Base-by-base conservation (phyloP, 2,329 filamentous ascomycete genomes). In the Fonsecaea monophora region DNA sequence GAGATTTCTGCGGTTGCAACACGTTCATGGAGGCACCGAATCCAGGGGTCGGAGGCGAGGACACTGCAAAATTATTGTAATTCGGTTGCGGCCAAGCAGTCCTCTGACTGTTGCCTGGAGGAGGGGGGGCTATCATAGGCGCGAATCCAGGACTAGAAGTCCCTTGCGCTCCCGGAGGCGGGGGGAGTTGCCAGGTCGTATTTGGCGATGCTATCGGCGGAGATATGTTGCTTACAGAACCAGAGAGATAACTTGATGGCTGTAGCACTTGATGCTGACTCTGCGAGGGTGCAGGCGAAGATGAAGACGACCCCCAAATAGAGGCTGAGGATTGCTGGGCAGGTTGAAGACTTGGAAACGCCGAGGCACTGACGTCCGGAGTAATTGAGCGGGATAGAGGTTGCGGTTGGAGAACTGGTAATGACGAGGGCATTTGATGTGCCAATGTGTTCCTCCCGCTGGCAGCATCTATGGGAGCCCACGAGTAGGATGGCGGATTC, bases 341-440 rank as follows among this genome's bases (percentile, higher is more conserved):
- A 40, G 82, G 82, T 57, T 81, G 76, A 34, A 84, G 75, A n/a
- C 80, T 75, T n/a, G 82, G 79, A 67, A 84, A 84, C 9, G 76
- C 77, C 59, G 77, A 81, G 59, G 85, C 72, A 37, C 78, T 81
- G 62, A 80, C 81, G 73, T 86, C 84, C 8, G 84, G 83, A 10
- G 84, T 86, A 34, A 86, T 81, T 6, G 84, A 82, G 30, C 83
- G 80, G 61, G 79, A 75, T 10, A 75, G 68, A 34, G 70, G 68
- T 18, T 69, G 68, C 55, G 62, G 62, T 62, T 64, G 73, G 59
- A 75, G 48, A 70, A 74, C 50, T 71, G 68, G 30, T 69, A 76
- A 68, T 66, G 48, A 71, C 25, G 40, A 64, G 38, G 66, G 50
- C 62, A 48, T 30, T 57, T 64, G 64, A 62, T 54, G 68, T 64